Evolutionary conservation across 139 green algal genomes (phyloP).

Genomic region (Haematococcus lacustris): DNA sequence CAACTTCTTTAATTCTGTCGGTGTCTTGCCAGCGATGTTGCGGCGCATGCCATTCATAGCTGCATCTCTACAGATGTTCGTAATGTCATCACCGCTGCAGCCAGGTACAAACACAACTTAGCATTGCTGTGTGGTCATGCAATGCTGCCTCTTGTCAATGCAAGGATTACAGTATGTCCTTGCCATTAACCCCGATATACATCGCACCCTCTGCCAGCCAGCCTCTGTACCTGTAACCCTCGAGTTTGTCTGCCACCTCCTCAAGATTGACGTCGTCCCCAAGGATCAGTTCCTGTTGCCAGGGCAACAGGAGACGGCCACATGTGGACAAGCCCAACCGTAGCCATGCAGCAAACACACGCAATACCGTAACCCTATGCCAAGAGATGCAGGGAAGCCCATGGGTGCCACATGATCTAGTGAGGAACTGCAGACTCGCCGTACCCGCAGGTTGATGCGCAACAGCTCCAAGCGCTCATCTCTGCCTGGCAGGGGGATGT

Average conservation of each 20-base stretch:
- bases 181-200: too few species aligned
- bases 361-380: too few species aligned
- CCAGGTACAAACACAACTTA: background rate
- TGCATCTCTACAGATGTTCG: slow-evolving; percentile 84
- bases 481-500: slow-evolving; percentile 79
- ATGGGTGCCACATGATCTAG: too few species aligned
- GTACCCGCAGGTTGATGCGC: slow-evolving; percentile 79
- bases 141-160: too few species aligned
- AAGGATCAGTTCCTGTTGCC: slow-evolving; percentile 57
- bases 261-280: slow-evolving; percentile 62
- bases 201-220: too few species aligned
- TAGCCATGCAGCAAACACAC: too few species aligned
- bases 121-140: too few species aligned
- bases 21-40: slow-evolving; percentile 65
- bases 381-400: too few species aligned
- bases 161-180: too few species aligned
- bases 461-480: slow-evolving; percentile 74
- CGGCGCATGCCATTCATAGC: slow-evolving; percentile 86
- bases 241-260: slow-evolving; percentile 47
- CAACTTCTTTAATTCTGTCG: slow-evolving; percentile 56
- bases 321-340: too few species aligned
- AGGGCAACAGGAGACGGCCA: too few species aligned
- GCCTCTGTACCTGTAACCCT: slow-evolving; percentile 76
- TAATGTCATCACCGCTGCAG: slow-evolving; percentile 77
- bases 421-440: too few species aligned